Evolutionary conservation across 2,329 filamentous ascomycete genomes (phyloP), one percentile per base, ranked within the genome.

Genomic region (Aspergillus pseudoviridinutans): DNA sequence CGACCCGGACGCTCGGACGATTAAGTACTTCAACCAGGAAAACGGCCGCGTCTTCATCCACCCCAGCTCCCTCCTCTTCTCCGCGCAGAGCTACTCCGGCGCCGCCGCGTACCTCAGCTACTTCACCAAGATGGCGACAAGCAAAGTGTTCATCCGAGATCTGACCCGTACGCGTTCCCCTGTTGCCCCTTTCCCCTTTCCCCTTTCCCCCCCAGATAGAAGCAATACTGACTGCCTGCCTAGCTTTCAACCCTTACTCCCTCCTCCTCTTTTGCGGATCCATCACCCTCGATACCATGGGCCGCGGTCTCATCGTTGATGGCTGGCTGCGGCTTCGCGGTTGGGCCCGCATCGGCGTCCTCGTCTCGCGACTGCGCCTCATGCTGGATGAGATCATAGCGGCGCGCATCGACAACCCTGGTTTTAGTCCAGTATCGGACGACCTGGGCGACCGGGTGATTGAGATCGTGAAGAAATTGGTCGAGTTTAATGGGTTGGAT

Each of bases 261-360:
- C 79, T 97, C 35, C 84, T 99, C 27, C 82, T 99, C 57, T 97
- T 99, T 74, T 89, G 88, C 1, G 94, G 94, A 0, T 81, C 85
- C 1, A 91, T 97, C 52, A 85, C 87, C 58, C 84, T 97, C 3
- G 94, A 97, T 75, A 96, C 92, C 0, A 79, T 92, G 47, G 93
- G 93, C 5, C 82, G 92, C 24, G 94, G 94, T 0, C 78, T 99
- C 20, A 79, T 97, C 3, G 90, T 99, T 3, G 94, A 97, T 75
- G 92, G 91, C 53, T 97, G 93, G 94, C 79, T 97, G 35, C 74
- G 84, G 38, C 78, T 99, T 32, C 83, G 91, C 25, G 94, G 94
- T 0, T 99, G 94, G 94, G 93, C 94, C 1, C 84, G 94, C 50
- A 94, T 99, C 61, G 94, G 93, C 29, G 93, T 97, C 12, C 74